Evolutionary conservation across 495 filamentous ascomycete genomes (phyloP).

Genomic region (Aspergillus coremiiformis): DNA sequence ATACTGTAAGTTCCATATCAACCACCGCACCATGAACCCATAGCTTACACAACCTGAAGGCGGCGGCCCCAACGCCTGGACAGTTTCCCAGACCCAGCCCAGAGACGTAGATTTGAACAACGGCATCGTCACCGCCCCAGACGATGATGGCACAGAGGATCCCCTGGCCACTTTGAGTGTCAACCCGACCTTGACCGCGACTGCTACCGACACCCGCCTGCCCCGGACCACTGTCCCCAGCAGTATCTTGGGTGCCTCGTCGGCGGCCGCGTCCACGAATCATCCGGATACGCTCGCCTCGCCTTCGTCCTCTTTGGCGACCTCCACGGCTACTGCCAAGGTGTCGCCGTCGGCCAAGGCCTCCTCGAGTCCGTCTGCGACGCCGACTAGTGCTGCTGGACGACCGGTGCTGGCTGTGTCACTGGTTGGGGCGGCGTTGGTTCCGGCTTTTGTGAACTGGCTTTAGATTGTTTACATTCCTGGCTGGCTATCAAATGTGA

Average conservation of each 20-base stretch:
- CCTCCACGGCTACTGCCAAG: neutral
- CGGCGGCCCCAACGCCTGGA: constrained; percentile 28
- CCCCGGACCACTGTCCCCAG: constrained; percentile 3
- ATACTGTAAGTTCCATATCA: constrained; percentile 23
- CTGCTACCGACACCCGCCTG: neutral
- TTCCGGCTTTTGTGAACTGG: neutral
- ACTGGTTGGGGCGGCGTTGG: neutral
- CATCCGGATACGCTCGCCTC: neutral
- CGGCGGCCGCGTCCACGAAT: neutral
- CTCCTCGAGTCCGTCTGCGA: too few relatives aligned
- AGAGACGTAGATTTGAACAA: too few relatives aligned
- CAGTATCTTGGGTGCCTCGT: constrained; percentile 3
- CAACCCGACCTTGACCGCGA: constrained; percentile 8
- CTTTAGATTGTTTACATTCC: too few relatives aligned
- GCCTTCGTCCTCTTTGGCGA: too few relatives aligned
- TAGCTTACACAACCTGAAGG: constrained; percentile 22
- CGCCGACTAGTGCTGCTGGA: too few relatives aligned
- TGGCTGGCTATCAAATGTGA: neutral
- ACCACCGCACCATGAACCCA: too few relatives aligned
- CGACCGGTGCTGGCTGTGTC: neutral
- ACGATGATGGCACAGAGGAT: neutral
- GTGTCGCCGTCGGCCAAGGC: neutral
- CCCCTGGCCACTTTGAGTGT: constrained; percentile 8
- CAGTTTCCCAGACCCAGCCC: too few relatives aligned
- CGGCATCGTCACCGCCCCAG: constrained; percentile 25